Base-by-base conservation (phyloP, 441 rosid genomes). In the Croton laevigatus region DNA sequence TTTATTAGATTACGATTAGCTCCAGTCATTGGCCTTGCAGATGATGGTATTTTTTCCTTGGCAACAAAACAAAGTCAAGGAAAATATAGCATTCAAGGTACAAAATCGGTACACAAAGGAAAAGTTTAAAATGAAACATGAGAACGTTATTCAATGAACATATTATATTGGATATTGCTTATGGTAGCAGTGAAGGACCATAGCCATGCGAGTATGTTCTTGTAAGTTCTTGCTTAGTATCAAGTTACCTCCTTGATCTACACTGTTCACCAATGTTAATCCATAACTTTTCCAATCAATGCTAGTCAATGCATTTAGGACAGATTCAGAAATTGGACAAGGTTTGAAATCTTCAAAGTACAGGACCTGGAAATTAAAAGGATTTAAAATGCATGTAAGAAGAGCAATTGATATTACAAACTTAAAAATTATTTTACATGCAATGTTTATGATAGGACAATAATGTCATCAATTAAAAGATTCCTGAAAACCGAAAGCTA, bases 281-380 rank as follows among this genome's bases (percentile, higher is more conserved):
- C 97, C 98, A 65, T 91, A 94, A 72, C 82, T 86, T 83, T 84
- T 88, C 98, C 98, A 94, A 72, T 90, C 89, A 66, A 89, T 71
- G 80, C 85, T 78, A 73, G 79, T 75, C 75, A 94, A 72, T 59
- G 89, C 96, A 40, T 65, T 85, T 62, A 85, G 75, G 69, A 83
- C 78, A 71, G 84, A 68, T 53, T 76, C 76, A 65, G 89, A 74
- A 66, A 87, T 67, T 44, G 87, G 69, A 76, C 82, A 78, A 67
- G 87, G 91, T 20, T 76, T 78, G 83, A 87, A 94, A 77, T 90
- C 87, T 63, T 89, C 81, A 16, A 90, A 91, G 74, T 83, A 85
- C 77, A 91, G 53, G 73, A 91, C 91, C 98, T 94, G 81, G 54
- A 80, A 60, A 62, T 23, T 17, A 57, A 57, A 44, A 65, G 40